These are phyloP conservation scores for Lanmaoa pseudosensibilis DNA, from an alignment of 768 basidiomycete species.

Conservation along the genomic window DNA sequence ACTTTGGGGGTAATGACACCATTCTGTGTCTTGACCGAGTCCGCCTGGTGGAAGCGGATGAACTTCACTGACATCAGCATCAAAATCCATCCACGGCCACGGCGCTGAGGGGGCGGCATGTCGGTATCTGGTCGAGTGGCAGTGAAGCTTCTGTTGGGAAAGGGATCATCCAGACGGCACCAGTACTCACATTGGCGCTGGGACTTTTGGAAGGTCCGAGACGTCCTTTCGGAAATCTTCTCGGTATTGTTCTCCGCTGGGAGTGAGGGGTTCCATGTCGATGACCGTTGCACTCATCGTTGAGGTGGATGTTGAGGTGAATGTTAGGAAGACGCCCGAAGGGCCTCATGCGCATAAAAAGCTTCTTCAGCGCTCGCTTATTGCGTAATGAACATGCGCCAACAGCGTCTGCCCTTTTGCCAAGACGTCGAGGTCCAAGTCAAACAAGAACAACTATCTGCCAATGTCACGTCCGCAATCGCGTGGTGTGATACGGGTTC, in stretches of 20 bases:
- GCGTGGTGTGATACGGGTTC: background rate
- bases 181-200: slow-evolving; percentile 31
- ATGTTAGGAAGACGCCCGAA: background rate
- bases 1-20: slow-evolving; percentile 33
- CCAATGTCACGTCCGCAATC: background rate
- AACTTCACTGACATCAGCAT: slow-evolving; percentile 25
- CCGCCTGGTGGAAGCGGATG: slow-evolving; percentile 14
- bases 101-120: slow-evolving; percentile 43
- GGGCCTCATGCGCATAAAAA: background rate
- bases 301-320: background rate
- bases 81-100: slow-evolving; percentile 44
- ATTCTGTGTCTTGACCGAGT: slow-evolving; percentile 12
- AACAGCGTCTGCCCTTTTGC: too few species aligned
- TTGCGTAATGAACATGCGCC: slow-evolving; percentile 14
- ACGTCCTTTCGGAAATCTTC: slow-evolving; percentile 11
- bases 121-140: slow-evolving; percentile 28
- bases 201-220: slow-evolving; percentile 19
- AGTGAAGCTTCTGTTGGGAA: background rate
- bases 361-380: slow-evolving; percentile 8
- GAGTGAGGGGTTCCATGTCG: slow-evolving; percentile 3
- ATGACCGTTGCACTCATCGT: slow-evolving; percentile 17
- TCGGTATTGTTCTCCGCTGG: slow-evolving; percentile 3
- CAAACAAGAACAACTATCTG: background rate
- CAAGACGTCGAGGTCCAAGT: background rate
- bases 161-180: background rate